phyloP scores from a whole-genome alignment of 345 rosid genomes.

The Physaria fendleri region DNA sequence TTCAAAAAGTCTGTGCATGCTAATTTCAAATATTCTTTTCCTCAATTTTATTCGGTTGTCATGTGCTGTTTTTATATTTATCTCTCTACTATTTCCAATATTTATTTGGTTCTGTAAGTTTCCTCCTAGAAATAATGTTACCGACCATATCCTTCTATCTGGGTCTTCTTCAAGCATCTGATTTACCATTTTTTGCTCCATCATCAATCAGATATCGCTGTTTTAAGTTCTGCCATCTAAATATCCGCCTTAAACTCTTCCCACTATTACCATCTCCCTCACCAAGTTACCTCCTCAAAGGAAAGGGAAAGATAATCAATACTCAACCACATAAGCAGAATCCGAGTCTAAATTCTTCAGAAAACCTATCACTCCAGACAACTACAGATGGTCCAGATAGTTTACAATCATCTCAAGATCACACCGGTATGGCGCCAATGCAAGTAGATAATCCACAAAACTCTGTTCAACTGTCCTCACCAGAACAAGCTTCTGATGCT shows the following conservation, averaged over 20 bases:
- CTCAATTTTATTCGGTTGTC: too few relatives aligned
- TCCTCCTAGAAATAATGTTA: not conserved
- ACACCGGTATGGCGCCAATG: constrained; percentile 33
- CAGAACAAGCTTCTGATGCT: constrained; percentile 31
- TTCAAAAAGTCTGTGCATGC: not conserved
- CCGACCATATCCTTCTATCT: not conserved
- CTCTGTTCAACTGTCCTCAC: constrained; percentile 36
- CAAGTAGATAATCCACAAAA: constrained; percentile 37
- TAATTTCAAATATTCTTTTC: not conserved
- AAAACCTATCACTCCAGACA: constrained; percentile 37
- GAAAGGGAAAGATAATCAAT: constrained; percentile 39
- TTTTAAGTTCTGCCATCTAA: too few relatives aligned
- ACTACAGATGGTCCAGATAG: constrained; percentile 42
- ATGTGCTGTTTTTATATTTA: too few relatives aligned
- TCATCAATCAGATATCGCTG: not conserved
- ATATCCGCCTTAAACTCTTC: constrained; percentile 71
- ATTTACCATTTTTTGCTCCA: not conserved
- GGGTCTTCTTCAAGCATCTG: not conserved
- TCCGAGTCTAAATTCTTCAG: constrained; percentile 37
- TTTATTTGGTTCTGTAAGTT: too few relatives aligned
- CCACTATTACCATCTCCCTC: constrained; percentile 56
- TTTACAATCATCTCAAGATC: constrained; percentile 12
- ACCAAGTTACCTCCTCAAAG: constrained; percentile 36
- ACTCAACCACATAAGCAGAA: constrained; percentile 45
- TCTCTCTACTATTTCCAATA: too few relatives aligned